These are phyloP conservation scores for Trichosporon sp. DNA, from an alignment of 1,284 basidiomycete species.

Conservation along the genomic window DNA sequence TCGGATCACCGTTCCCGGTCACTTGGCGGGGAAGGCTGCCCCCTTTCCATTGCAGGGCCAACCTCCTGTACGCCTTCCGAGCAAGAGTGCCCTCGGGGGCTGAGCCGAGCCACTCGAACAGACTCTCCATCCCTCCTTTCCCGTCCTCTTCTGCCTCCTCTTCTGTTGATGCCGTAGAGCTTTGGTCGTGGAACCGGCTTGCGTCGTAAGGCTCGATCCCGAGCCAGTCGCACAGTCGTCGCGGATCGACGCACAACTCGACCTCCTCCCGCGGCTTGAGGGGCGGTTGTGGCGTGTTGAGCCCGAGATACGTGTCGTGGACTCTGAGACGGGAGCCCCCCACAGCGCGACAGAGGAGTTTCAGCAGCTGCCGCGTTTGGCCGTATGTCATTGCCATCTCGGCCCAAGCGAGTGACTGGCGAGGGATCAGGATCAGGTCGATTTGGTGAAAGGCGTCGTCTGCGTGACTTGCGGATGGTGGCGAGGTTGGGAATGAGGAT, in stretches of 20 bases:
- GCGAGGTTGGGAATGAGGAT: no score
- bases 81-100: no score
- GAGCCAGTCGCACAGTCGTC: slow-evolving; percentile 39
- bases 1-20: no score
- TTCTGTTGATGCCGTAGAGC: not conserved
- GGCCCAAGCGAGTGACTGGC: not conserved
- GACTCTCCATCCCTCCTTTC: no score
- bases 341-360: slow-evolving; percentile 24
- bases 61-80: no score
- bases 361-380: slow-evolving; percentile 26
- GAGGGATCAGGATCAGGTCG: slow-evolving; percentile 18
- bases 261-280: slow-evolving; percentile 24
- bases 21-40: no score
- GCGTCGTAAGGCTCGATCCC: slow-evolving; percentile 31
- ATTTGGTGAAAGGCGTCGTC: no score
- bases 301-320: slow-evolving; percentile 37
- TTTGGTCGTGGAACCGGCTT: no score
- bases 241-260: slow-evolving; percentile 28
- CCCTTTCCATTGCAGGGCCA: no score
- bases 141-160: not conserved
- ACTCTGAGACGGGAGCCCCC: not conserved
- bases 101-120: no score
- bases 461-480: no score
- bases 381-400: slow-evolving; percentile 34
- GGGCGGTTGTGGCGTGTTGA: slow-evolving; percentile 24